Conservation (phyloP, 345 rosid genomes). For the Eucalyptus cloeziana region DNA sequence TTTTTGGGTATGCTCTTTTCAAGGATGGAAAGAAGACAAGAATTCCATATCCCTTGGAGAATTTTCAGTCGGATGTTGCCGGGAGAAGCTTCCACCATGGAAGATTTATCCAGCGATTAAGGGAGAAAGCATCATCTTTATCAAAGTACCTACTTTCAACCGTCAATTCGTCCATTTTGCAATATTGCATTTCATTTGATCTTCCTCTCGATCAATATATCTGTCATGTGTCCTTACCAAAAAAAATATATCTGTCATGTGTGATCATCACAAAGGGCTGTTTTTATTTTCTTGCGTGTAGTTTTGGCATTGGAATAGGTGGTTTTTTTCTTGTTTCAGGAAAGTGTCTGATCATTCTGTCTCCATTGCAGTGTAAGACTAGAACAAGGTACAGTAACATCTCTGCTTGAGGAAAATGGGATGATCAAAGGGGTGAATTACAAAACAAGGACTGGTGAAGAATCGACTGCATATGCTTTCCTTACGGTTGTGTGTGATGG, state of each 20-base stretch:
- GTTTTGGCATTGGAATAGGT: neutral
- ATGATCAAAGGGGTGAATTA: neutral
- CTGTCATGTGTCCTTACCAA: neutral
- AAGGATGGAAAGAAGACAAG: neutral
- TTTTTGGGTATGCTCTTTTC: neutral
- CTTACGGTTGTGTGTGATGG: constrained; percentile 7
- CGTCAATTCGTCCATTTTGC: neutral
- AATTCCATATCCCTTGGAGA: neutral
- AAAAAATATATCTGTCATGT: neutral
- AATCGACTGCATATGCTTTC: neutral
- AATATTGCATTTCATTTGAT: neutral
- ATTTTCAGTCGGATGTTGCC: neutral
- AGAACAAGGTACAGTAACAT: constrained; percentile 6
- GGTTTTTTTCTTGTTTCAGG: neutral
- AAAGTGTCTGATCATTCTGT: neutral
- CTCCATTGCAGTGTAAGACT: neutral
- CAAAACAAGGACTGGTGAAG: neutral
- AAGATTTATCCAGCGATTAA: neutral
- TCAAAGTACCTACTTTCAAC: neutral
- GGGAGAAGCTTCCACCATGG: neutral
- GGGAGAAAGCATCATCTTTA: neutral
- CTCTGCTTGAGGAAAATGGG: constrained; percentile 5
- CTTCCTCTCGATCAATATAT: neutral
- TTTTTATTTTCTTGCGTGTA: neutral
- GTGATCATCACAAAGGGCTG: neutral